These are phyloP conservation scores for Juglanconis juglandina DNA, from an alignment of 2,329 filamentous ascomycete species.

Conservation along the genomic window DNA sequence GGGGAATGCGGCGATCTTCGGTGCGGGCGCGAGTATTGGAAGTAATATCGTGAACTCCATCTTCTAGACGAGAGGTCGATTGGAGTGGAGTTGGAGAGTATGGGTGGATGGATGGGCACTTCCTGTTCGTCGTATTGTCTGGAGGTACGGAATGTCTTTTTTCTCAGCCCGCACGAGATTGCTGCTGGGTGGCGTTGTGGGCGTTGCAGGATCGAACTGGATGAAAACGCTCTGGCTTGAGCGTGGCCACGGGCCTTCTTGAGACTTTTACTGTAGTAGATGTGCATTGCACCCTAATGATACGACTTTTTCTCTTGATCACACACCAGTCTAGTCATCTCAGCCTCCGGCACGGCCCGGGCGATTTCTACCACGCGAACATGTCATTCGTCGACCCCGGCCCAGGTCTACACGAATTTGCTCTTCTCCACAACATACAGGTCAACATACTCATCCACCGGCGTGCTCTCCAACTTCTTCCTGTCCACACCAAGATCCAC, in stretches of 20 bases:
- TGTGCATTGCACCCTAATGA: conserved; percentile 3
- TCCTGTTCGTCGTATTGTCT: neutral
- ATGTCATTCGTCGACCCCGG: neutral
- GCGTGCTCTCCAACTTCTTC: conserved; percentile 71
- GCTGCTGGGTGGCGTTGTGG: neutral
- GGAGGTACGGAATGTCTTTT: neutral
- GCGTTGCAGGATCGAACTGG: neutral
- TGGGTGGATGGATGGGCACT: neutral
- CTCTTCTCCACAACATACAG: conserved; percentile 46
- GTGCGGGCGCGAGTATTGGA: conserved; percentile 87
- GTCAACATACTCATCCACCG: conserved; percentile 92
- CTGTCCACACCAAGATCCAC: conserved; percentile 74
- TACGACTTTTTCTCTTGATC: neutral
- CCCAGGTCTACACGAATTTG: conserved; percentile 9
- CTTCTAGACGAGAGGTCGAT: conserved; percentile 54
- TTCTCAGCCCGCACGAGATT: neutral
- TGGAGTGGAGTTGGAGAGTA: neutral
- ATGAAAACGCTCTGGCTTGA: neutral
- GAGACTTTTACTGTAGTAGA: neutral
- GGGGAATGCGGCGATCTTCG: conserved; percentile 80
- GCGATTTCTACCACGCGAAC: neutral
- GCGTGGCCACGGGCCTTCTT: neutral
- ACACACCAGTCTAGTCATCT: neutral
- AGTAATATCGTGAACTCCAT: conserved; percentile 88
- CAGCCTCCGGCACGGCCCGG: too few relatives aligned